Evolutionary conservation across 768 basidiomycete species (phyloP), one percentile per base, ranked within the genome.

Genomic region (Suillus paluster): DNA sequence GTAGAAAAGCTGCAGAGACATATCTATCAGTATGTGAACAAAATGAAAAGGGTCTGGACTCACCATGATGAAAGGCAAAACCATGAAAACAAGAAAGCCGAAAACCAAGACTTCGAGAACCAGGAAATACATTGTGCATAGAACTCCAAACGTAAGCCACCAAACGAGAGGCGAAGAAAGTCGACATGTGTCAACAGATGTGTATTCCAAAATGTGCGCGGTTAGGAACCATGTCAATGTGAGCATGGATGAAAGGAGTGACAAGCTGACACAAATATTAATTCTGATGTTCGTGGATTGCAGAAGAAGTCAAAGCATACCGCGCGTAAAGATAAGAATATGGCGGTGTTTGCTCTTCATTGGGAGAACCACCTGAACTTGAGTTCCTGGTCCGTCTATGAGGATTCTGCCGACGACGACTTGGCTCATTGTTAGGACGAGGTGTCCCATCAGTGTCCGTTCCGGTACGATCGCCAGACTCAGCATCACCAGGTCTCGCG

Each of bases 171-270:
- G 93, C 14, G 92, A 84, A 0, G 89, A 79, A 61, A 80, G 75
- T 21, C 93, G 88, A 61, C 93, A 95, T 17, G 87, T 84, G 64
- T 87, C 79, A 33, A 91, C 77, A 9, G 92, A 90, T 17, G 90
- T 90, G 68, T 93, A 94, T 63, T 87, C 83, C 59, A 94, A 78
- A 33, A 93, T 87, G 69, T 95, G 90, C 12, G 92, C 90, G 19
- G 86, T 88, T 30, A 94, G 72, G 67, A 94, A 94, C 91, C 94
- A 95, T 59, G 83, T 86, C 10, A 94, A 70, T n/a, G 89, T 90
- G 60, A 91, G 71, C 61, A 92, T 73, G 21, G 91, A 89, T 17
- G 84, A 84, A 67, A 91, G 75, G 59, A 89, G 79, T 1, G 87
- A 85, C 57, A 92, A 70, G 46, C 90, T 89, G 57, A 0, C 33